phyloP scores from a whole-genome alignment of 768 basidiomycete genomes.

The Austroboletus festivus region DNA sequence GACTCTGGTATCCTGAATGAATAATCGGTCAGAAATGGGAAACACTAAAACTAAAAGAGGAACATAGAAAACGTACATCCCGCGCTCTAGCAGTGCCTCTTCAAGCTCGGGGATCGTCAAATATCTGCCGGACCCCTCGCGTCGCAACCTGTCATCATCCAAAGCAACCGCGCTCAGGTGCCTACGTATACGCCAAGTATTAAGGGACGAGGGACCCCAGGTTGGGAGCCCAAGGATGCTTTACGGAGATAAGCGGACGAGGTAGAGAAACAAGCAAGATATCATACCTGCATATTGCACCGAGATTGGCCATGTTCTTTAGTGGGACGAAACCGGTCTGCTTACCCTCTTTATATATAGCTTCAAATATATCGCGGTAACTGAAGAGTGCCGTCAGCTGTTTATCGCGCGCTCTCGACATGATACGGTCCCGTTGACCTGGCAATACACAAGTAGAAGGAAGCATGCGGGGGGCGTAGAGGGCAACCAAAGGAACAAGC shows the following conservation, averaged over 20 bases:
- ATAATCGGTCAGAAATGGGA: conserved; percentile 21
- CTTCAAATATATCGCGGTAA: conserved; percentile 38
- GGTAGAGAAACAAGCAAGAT: not conserved
- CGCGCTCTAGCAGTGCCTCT: conserved; percentile 72
- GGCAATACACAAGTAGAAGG: conserved; percentile 87
- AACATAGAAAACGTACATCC: conserved; percentile 53
- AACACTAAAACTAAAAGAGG: not conserved
- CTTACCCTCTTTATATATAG: conserved; percentile 33
- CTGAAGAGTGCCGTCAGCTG: conserved; percentile 40
- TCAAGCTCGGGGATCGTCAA: conserved; percentile 55
- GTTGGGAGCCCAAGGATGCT: conserved; percentile 38
- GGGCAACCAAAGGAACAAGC: conserved; percentile 75
- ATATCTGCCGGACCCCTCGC: conserved; percentile 41
- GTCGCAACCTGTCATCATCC: conserved; percentile 63
- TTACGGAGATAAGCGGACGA: conserved; percentile 30
- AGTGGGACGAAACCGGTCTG: conserved; percentile 26
- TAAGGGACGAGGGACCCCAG: conserved; percentile 36
- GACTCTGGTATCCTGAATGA: conserved; percentile 31
- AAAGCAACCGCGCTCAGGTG: conserved; percentile 41
- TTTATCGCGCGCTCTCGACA: conserved; percentile 45
- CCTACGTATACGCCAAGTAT: conserved; percentile 34
- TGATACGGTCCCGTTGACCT: conserved; percentile 68
- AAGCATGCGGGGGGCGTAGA: conserved; percentile 80
- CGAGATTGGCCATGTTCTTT: conserved; percentile 16
- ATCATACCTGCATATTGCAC: conserved; percentile 59